A percentile compares a stretch with the other conserved stretches of the same genome.
Evolutionary conservation across 2,329 filamentous ascomycete genomes (phyloP).

Genomic region (Diaporthe helianthi): DNA sequence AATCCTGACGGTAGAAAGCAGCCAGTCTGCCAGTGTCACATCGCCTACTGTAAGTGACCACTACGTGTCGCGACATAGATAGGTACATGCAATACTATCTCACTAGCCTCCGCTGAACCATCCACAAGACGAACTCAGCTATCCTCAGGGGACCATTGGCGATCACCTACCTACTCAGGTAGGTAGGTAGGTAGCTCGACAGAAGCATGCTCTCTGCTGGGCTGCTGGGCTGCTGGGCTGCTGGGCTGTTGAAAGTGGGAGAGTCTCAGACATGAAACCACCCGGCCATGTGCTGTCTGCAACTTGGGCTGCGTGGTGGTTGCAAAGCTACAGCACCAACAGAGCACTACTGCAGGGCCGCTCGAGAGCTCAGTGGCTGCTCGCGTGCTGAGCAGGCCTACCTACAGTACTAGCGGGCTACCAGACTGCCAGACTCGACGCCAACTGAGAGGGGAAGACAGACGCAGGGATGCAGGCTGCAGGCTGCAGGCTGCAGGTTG

Average conservation of each 20-base stretch:
- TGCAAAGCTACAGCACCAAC: conserved; percentile 23
- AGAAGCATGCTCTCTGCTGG: conserved; percentile 3
- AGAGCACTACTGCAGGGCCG: conserved; percentile 34
- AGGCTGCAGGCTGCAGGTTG: conserved; percentile 26
- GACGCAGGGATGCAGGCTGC: conserved; percentile 26
- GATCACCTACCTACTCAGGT: too few relatives aligned
- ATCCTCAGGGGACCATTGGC: neutral
- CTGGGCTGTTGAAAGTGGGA: conserved; percentile 15
- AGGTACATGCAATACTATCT: conserved; percentile 3
- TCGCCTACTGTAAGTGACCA: too few relatives aligned
- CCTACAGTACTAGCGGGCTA: neutral
- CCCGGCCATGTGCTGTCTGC: conserved; percentile 23
- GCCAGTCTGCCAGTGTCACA: conserved; percentile 7
- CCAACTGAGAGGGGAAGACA: conserved; percentile 18
- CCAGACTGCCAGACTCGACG: conserved; percentile 2
- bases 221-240: too few relatives aligned
- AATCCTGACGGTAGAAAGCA: conserved; percentile 24
- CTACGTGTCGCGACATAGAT: neutral
- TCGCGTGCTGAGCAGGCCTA: conserved; percentile 1
- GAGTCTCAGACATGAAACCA: conserved; percentile 29
- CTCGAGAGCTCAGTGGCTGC: conserved; percentile 23
- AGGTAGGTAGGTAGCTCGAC: too few relatives aligned
- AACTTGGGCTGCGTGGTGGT: conserved; percentile 25
- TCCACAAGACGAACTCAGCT: neutral
- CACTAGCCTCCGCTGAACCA: neutral